phyloP scores from a whole-genome alignment of 2,329 filamentous ascomycete genomes.

The Epichloe sylvatica region DNA sequence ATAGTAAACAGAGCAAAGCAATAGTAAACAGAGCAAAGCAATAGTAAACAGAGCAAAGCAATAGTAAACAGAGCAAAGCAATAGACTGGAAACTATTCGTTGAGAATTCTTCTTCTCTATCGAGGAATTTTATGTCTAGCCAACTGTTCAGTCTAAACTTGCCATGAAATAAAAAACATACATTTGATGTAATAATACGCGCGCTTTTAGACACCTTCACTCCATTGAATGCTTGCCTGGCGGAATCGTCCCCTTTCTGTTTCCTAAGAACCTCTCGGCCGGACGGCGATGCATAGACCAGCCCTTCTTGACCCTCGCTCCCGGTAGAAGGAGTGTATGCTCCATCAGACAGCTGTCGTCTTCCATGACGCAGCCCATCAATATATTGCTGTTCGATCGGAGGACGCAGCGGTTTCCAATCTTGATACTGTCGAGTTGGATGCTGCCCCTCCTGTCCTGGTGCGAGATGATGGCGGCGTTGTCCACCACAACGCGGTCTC shows the following conservation, averaged over 20 bases:
- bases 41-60: no score
- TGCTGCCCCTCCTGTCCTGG: slow-evolving; percentile 42
- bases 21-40: no score
- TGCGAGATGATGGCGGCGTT: slow-evolving; percentile 42
- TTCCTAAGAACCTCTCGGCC: slow-evolving; percentile 11
- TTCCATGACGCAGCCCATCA: slow-evolving; percentile 39
- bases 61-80: no score
- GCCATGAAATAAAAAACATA: no score
- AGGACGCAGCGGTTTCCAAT: slow-evolving; percentile 41
- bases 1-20: no score
- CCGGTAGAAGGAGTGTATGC: slow-evolving; percentile 43
- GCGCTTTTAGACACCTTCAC: not conserved
- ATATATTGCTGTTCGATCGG: slow-evolving; percentile 34
- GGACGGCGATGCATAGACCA: slow-evolving; percentile 42
- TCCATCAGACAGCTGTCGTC: slow-evolving; percentile 33
- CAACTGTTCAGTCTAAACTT: not conserved
- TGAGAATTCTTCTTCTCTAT: no score
- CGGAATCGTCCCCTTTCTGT: not conserved
- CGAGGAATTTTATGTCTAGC: no score
- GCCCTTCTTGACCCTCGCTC: slow-evolving; percentile 36
- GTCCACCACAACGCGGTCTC: slow-evolving; percentile 38
- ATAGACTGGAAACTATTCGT: no score
- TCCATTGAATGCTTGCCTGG: not conserved
- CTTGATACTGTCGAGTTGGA: slow-evolving; percentile 36
- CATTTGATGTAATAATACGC: no score